Percentiles rank a stretch among this genome's conserved stretches.
phyloP scores from a whole-genome alignment of 345 rosid species.

The Populus alba region DNA sequence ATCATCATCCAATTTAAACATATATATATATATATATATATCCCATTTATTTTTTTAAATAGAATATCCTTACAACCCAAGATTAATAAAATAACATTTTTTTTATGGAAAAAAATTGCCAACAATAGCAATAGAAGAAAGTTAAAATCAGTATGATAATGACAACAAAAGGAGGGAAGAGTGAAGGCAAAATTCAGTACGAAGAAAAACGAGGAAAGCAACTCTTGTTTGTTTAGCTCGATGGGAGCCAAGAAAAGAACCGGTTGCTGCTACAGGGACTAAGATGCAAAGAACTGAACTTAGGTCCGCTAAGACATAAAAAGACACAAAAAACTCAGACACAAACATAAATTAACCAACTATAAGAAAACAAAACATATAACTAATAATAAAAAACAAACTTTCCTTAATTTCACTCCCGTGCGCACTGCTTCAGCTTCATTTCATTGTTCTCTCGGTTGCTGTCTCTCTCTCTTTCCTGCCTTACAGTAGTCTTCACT shows the following conservation, averaged over 20 bases:
- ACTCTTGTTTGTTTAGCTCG: no score
- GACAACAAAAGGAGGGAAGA: no score
- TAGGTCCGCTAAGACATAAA: neutral
- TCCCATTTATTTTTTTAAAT: no score
- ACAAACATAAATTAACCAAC: neutral
- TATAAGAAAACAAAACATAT: neutral
- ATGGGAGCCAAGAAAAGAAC: neutral
- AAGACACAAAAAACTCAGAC: neutral
- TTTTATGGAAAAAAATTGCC: no score
- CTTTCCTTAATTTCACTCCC: neutral
- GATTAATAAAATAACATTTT: no score
- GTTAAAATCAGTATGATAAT: no score
- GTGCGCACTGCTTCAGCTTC: neutral
- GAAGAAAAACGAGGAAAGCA: no score
- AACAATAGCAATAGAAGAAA: no score
- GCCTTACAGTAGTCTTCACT: conserved; percentile 14
- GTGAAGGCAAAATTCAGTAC: no score
- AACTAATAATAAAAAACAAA: neutral
- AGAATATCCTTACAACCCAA: no score
- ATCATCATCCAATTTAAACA: no score
- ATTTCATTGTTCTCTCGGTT: neutral
- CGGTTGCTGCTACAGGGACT: neutral
- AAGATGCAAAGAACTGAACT: neutral
- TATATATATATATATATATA: no score
- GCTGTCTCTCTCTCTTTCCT: neutral